A percentile compares a stretch with the other conserved stretches of the same genome.
Conservation (phyloP, 2,329 filamentous ascomycete genomes). For the Xylariaceae sp. region DNA sequence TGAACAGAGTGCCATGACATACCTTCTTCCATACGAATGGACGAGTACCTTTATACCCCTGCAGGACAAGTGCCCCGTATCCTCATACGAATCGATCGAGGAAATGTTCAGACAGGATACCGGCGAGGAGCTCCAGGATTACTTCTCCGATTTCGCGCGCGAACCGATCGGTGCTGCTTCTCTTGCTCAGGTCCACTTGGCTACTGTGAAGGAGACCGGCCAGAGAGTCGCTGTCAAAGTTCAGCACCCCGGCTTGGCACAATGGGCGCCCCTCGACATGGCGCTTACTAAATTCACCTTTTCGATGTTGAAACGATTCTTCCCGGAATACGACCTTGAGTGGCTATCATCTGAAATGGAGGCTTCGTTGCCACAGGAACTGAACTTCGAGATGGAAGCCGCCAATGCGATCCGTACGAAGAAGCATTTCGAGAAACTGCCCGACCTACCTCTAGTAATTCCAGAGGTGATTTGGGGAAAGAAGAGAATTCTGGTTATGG, state of each 20-base stretch:
- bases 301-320: conserved; percentile 81
- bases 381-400: conserved; percentile 84
- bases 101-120: conserved; percentile 84
- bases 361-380: conserved; percentile 78
- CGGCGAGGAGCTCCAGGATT: conserved; percentile 68
- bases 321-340: conserved; percentile 95
- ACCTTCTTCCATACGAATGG: conserved; percentile 86
- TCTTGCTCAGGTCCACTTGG: conserved; percentile 88
- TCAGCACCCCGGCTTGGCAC: conserved; percentile 82
- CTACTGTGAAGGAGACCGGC: conserved; percentile 73
- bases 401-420: conserved; percentile 74
- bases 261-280: conserved; percentile 86
- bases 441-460: conserved; percentile 75
- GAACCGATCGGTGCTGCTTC: conserved; percentile 88
- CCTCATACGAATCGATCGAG: conserved; percentile 79
- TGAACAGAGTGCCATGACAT: conserved; percentile 80
- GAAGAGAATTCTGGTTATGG: conserved; percentile 89
- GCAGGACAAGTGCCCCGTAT: conserved; percentile 93
- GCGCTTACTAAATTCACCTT: conserved; percentile 85
- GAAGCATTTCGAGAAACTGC: conserved; percentile 71
- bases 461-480: conserved; percentile 87
- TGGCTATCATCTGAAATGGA: conserved; percentile 96
- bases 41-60: conserved; percentile 92
- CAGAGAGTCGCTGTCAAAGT: conserved; percentile 93
- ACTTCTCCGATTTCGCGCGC: conserved; percentile 78